phyloP scores from a whole-genome alignment of 345 rosid genomes.

The Aquilaria malaccensis region DNA sequence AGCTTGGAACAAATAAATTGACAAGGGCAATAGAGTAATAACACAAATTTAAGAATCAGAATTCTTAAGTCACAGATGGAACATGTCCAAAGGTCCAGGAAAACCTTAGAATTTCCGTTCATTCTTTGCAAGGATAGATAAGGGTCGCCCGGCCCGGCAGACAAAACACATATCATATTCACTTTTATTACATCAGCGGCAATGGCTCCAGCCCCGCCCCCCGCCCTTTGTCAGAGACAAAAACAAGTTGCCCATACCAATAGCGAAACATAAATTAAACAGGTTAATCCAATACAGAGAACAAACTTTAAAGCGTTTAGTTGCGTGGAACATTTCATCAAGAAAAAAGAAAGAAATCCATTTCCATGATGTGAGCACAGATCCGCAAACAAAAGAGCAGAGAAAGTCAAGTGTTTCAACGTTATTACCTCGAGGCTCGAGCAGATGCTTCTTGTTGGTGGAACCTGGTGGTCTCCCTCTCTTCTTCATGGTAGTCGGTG shows the following conservation, averaged over 20 bases:
- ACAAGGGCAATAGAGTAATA: conserved; percentile 29
- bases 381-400: not conserved
- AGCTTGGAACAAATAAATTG: not conserved
- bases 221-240: conserved; percentile 11
- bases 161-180: not conserved
- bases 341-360: conserved; percentile 5
- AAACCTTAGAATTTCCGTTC: conserved; percentile 3
- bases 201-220: not conserved
- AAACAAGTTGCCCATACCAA: conserved; percentile 3
- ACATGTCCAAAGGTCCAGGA: conserved; percentile 20
- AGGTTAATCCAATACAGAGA: conserved; percentile 7
- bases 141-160: not conserved
- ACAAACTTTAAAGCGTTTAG: not conserved
- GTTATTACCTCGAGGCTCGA: conserved; percentile 49
- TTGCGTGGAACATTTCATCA: not conserved
- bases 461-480: conserved; percentile 94
- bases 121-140: not conserved
- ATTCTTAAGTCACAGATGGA: conserved; percentile 9
- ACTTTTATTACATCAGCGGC: conserved; percentile 4
- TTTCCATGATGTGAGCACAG: conserved; percentile 13
- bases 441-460: conserved; percentile 40
- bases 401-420: not conserved
- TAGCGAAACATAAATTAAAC: not conserved
- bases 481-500: conserved; percentile 49
- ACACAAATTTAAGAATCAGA: conserved; percentile 12